Conservation (phyloP, 768 basidiomycete species). For the Rhizopogon sp. region DNA sequence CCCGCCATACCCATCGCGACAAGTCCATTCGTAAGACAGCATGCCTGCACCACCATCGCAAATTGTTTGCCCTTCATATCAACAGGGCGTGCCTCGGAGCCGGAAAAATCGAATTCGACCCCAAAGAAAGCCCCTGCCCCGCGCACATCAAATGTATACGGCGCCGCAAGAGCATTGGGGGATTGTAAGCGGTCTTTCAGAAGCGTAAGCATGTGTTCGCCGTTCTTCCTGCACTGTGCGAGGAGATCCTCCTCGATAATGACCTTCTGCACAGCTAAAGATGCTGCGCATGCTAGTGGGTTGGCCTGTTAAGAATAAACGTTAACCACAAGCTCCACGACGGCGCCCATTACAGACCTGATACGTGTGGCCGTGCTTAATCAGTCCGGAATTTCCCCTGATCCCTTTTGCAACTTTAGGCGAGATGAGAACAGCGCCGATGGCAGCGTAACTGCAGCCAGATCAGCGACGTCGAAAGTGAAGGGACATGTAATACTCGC, state of each 20-base stretch:
- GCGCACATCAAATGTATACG: conserved; percentile 74
- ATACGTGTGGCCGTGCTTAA: conserved; percentile 86
- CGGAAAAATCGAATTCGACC: conserved; percentile 72
- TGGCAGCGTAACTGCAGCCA: conserved; percentile 60
- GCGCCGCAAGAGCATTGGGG: conserved; percentile 53
- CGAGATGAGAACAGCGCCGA: conserved; percentile 78
- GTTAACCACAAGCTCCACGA: conserved; percentile 1
- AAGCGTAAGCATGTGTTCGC: conserved; percentile 52
- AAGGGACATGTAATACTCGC: conserved; percentile 32
- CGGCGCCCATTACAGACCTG: conserved; percentile 38
- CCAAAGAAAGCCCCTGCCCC: conserved; percentile 84
- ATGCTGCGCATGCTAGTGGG: conserved; percentile 72
- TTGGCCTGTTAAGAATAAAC: conserved; percentile 42
- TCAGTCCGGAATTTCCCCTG: conserved; percentile 58
- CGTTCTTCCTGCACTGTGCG: conserved; percentile 53
- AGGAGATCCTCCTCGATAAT: conserved; percentile 69
- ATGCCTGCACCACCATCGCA: conserved; percentile 67
- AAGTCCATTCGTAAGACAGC: conserved; percentile 59
- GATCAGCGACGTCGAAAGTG: neutral
- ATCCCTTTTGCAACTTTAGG: conserved; percentile 68
- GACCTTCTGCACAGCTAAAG: conserved; percentile 76
- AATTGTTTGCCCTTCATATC: conserved; percentile 53
- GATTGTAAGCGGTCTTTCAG: conserved; percentile 50
- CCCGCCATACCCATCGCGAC: conserved; percentile 74
- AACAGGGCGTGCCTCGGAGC: conserved; percentile 33